Evolutionary conservation across 2,329 filamentous ascomycete genomes (phyloP).

Genomic region (Pyrenophora teres): DNA sequence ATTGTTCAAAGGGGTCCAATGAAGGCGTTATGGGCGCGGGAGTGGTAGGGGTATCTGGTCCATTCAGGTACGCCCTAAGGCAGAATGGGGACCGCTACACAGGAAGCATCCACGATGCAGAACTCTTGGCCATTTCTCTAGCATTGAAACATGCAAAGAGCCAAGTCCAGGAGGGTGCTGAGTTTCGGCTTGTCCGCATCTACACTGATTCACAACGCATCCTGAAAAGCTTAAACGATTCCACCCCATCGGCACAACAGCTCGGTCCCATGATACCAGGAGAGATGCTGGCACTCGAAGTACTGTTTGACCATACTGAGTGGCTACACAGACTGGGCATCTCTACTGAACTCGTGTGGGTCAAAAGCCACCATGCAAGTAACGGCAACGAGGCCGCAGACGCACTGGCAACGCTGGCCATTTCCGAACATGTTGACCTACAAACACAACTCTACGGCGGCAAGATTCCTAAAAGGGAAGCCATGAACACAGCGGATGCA

Average conservation of each 20-base stretch:
- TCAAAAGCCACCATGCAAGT: constrained; percentile 14
- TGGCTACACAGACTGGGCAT: constrained; percentile 2
- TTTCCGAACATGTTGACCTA: neutral
- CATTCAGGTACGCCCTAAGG: too few relatives aligned
- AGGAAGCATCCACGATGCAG: too few relatives aligned
- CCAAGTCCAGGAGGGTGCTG: neutral
- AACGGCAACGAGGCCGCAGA: constrained; percentile 13
- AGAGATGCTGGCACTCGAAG: neutral
- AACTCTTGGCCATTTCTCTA: too few relatives aligned
- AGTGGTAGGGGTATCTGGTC: too few relatives aligned
- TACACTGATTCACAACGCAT: neutral
- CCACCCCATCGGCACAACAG: too few relatives aligned
- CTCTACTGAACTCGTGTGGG: constrained; percentile 12
- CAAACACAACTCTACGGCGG: neutral
- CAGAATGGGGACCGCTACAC: too few relatives aligned
- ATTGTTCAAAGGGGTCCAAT: too few relatives aligned
- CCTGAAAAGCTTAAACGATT: neutral
- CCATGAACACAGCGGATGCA: neutral
- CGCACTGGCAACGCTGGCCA: neutral
- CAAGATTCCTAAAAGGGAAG: neutral
- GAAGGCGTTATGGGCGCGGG: too few relatives aligned
- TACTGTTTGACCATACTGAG: neutral
- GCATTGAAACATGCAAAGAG: too few relatives aligned
- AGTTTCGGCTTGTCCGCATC: neutral
- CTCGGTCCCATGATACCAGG: neutral